phyloP scores from a whole-genome alignment of 768 basidiomycete genomes.

The Leccinum sublutescens region DNA sequence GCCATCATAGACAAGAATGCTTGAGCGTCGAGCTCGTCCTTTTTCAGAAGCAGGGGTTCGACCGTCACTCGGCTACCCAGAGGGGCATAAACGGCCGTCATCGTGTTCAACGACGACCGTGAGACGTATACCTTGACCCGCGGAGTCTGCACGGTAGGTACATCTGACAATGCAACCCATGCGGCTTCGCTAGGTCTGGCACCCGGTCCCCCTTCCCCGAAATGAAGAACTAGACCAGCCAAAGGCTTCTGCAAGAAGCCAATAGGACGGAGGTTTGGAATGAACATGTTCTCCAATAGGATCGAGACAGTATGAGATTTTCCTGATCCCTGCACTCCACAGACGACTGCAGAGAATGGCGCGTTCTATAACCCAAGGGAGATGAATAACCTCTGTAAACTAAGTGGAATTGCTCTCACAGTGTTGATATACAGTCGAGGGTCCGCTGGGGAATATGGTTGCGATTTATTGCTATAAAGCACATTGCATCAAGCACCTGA shows the following conservation, averaged over 20 bases:
- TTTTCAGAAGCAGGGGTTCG: constrained; percentile 52
- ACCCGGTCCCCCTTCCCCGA: constrained; percentile 61
- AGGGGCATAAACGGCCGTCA: constrained; percentile 54
- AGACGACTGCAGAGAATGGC: constrained; percentile 72
- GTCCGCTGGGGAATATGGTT: constrained; percentile 38
- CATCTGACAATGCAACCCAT: constrained; percentile 47
- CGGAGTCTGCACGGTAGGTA: constrained; percentile 33
- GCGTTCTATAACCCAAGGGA: constrained; percentile 48
- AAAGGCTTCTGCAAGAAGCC: constrained; percentile 56
- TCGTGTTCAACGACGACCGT: constrained; percentile 56
- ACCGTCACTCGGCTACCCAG: constrained; percentile 51
- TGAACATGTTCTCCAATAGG: constrained; percentile 67
- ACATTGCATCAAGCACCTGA: neutral
- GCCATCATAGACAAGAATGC: constrained; percentile 79
- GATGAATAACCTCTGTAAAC: neutral
- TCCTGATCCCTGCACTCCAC: constrained; percentile 75
- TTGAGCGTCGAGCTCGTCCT: constrained; percentile 63
- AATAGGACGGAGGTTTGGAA: constrained; percentile 47
- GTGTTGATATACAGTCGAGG: constrained; percentile 67
- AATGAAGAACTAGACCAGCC: constrained; percentile 64
- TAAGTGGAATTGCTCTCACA: constrained; percentile 33
- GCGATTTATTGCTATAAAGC: constrained; percentile 28
- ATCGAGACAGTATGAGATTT: constrained; percentile 73
- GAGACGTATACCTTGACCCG: constrained; percentile 55
- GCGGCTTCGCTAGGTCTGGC: constrained; percentile 66